Conservation (phyloP, 345 rosid species). For the Lepidium africanum region DNA sequence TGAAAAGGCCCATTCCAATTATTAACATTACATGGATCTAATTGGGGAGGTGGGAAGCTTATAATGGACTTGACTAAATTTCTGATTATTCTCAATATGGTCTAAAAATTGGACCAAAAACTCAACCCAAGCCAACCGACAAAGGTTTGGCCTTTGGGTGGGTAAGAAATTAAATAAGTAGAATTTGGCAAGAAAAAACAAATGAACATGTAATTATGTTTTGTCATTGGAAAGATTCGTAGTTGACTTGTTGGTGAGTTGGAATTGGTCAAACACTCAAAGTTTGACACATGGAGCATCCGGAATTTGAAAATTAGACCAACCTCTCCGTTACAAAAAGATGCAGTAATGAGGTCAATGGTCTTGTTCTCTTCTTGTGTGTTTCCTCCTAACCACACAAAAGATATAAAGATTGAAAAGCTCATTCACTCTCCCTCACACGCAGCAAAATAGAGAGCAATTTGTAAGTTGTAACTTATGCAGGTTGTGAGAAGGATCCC, state of each 20-base stretch:
- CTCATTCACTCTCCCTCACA: slow-evolving; percentile 21
- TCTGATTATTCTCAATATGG: not conserved
- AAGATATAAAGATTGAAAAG: slow-evolving; percentile 17
- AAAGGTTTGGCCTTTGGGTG: slow-evolving; percentile 5
- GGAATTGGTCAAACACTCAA: slow-evolving; percentile 18
- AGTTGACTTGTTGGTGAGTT: slow-evolving; percentile 17
- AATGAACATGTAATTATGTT: not conserved
- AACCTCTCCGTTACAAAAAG: slow-evolving; percentile 20
- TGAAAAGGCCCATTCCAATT: not conserved
- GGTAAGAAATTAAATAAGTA: not conserved
- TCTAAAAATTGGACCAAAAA: not conserved
- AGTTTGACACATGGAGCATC: slow-evolving; percentile 13
- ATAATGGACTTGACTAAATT: not conserved
- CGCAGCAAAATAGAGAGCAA: not conserved
- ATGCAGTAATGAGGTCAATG: slow-evolving; percentile 1
- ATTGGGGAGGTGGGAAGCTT: not conserved
- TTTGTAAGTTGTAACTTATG: not conserved
- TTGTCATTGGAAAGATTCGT: not conserved
- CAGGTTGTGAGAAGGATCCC: slow-evolving; percentile 23
- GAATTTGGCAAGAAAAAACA: not conserved
- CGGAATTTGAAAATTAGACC: slow-evolving; percentile 16
- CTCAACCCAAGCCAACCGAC: not conserved
- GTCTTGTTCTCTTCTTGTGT: not conserved
- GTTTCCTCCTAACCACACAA: not conserved
- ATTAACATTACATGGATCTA: not conserved